Percentiles rank a stretch among this genome's conserved stretches.
Evolutionary conservation across 179 eudicot genomes (phyloP).

Genomic region (Amaranthus tricolor): DNA sequence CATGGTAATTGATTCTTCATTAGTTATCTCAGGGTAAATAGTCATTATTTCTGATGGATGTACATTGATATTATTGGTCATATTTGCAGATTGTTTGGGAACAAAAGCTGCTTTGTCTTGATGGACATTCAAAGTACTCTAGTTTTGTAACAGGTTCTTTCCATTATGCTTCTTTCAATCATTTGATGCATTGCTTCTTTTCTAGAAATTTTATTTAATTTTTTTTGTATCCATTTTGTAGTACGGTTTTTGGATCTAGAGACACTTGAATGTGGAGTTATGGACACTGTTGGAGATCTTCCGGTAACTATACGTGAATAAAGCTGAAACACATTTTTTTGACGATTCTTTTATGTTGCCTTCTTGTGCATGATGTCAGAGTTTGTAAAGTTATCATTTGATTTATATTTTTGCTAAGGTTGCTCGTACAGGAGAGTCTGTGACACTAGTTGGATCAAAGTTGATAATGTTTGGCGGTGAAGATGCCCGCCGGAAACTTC

Average conservation of each 20-base stretch:
- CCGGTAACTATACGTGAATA: constrained; percentile 54
- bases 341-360: neutral
- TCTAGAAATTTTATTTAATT: neutral
- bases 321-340: neutral
- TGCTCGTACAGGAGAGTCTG: constrained; percentile 84
- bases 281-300: constrained; percentile 75
- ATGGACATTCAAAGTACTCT: constrained; percentile 60
- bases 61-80: neutral
- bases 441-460: constrained; percentile 69
- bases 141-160: constrained; percentile 57
- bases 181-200: neutral
- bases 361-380: neutral
- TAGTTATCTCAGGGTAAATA: no score
- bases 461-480: constrained; percentile 95
- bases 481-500: constrained; percentile 54
- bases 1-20: constrained; percentile 46
- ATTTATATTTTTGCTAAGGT: constrained; percentile 42
- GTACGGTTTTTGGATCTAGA: constrained; percentile 71
- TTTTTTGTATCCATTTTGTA: constrained; percentile 27
- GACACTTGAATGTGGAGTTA: constrained; percentile 48
- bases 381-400: neutral
- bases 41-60: no score
- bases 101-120: constrained; percentile 58
- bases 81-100: constrained; percentile 68
- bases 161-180: neutral